Percentiles rank a stretch among this genome's conserved stretches.
Conservation (phyloP, 805 yeast genomes). For the Starmerella scarabaei region DNA sequence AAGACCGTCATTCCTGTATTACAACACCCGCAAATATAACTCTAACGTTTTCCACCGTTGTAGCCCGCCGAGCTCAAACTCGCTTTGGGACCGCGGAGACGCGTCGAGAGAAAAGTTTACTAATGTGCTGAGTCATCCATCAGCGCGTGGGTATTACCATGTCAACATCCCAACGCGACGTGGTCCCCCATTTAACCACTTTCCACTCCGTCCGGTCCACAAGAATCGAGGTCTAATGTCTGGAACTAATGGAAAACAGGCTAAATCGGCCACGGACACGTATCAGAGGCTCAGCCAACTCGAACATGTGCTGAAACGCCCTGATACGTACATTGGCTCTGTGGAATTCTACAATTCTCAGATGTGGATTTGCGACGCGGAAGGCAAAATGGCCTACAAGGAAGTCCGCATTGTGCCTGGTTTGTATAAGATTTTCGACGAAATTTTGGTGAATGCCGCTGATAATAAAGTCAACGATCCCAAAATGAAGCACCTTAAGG, state of each 20-base stretch:
- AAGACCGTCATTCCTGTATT: too few species aligned
- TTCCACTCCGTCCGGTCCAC: neutral
- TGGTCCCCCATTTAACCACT: neutral
- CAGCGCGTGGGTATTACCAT: neutral
- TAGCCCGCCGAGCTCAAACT: too few species aligned
- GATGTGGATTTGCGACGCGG: slow-evolving; percentile 77
- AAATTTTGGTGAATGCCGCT: slow-evolving; percentile 94
- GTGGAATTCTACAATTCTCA: slow-evolving; percentile 66
- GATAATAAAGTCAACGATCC: slow-evolving; percentile 96
- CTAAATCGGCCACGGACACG: slow-evolving; percentile 18
- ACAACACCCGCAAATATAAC: too few species aligned
- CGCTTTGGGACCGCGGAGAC: too few species aligned
- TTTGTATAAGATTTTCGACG: slow-evolving; percentile 89
- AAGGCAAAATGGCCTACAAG: slow-evolving; percentile 40
- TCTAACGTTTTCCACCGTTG: too few species aligned
- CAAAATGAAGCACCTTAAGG: slow-evolving; percentile 71
- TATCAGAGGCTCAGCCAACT: slow-evolving; percentile 90
- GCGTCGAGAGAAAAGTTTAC: too few species aligned
- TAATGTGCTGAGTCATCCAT: neutral
- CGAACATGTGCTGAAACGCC: slow-evolving; percentile 92
- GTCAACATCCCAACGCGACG: neutral
- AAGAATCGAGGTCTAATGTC: slow-evolving; percentile 1
- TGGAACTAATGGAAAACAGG: neutral
- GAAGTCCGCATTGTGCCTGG: slow-evolving; percentile 85
- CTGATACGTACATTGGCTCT: slow-evolving; percentile 95